phyloP scores from a whole-genome alignment of 345 rosid genomes.

The Streptanthus diversifolius region DNA sequence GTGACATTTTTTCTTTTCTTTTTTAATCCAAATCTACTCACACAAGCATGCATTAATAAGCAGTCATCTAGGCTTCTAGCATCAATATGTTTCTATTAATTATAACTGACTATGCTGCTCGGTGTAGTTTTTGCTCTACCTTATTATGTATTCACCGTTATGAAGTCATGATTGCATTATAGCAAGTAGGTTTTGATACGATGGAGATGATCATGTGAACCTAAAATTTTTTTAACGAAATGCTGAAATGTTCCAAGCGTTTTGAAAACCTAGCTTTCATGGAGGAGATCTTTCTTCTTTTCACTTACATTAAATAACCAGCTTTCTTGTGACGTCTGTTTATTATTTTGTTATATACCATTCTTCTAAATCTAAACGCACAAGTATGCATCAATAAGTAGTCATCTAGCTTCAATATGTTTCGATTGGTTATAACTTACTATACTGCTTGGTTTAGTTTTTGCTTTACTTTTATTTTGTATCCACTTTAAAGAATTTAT shows the following conservation, averaged over 20 bases:
- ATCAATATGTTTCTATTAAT: background rate
- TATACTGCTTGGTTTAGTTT: background rate
- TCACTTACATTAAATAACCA: background rate
- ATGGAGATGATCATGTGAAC: slow-evolving; percentile 47
- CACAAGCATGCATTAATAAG: background rate
- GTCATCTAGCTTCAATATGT: background rate
- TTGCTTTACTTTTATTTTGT: background rate
- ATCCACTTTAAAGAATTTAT: slow-evolving; percentile 13
- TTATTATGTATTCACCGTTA: slow-evolving; percentile 3
- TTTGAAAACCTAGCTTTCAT: background rate
- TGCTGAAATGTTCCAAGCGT: background rate
- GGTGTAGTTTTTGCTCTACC: background rate
- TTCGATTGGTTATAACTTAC: background rate
- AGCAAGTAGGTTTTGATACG: slow-evolving; percentile 95
- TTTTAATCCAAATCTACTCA: background rate
- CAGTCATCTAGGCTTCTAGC: background rate
- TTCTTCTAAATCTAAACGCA: background rate
- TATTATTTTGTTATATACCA: background rate
- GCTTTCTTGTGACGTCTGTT: background rate
- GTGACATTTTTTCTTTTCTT: background rate
- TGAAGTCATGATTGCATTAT: slow-evolving; percentile 34
- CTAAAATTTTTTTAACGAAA: background rate
- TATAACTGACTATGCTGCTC: background rate
- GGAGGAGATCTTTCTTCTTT: background rate
- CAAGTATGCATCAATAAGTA: background rate